Conservation (phyloP, 2,329 filamentous ascomycete genomes). For the Cercospora janseana region DNA sequence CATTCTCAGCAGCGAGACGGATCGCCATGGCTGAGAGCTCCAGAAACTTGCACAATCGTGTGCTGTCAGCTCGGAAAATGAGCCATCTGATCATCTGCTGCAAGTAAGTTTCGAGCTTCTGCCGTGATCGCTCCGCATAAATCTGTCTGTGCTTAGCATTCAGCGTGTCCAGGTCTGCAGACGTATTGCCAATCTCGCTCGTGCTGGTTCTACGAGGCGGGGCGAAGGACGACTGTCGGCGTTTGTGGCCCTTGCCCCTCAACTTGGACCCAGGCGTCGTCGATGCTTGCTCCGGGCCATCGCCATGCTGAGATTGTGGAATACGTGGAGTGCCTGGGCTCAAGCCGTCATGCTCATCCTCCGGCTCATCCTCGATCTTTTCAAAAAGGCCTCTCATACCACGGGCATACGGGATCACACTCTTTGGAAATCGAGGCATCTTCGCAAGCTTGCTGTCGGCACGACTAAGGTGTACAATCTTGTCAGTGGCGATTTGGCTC, state of each 20-base stretch:
- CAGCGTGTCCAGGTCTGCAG: conserved; percentile 36
- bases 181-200: conserved; percentile 39
- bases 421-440: conserved; percentile 85
- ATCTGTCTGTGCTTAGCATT: conserved; percentile 43
- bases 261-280: conserved; percentile 35
- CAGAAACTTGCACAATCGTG: conserved; percentile 90
- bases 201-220: conserved; percentile 60
- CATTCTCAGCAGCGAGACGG: conserved; percentile 87
- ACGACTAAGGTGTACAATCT: conserved; percentile 68
- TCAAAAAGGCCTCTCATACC: conserved; percentile 57
- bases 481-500: conserved; percentile 77
- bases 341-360: conserved; percentile 46
- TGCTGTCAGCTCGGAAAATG: conserved; percentile 94
- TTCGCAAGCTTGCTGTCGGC: conserved; percentile 67
- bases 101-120: conserved; percentile 83
- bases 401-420: conserved; percentile 84
- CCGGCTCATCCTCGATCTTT: conserved; percentile 75
- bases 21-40: conserved; percentile 93
- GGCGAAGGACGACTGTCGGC: conserved; percentile 55
- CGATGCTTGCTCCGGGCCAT: conserved; percentile 6
- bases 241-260: conserved; percentile 43
- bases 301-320: conserved; percentile 26
- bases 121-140: conserved; percentile 79
- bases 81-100: conserved; percentile 94
- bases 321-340: conserved; percentile 50